Conservation (phyloP, 164 flowering plant species). For the Vitis labrusca region DNA sequence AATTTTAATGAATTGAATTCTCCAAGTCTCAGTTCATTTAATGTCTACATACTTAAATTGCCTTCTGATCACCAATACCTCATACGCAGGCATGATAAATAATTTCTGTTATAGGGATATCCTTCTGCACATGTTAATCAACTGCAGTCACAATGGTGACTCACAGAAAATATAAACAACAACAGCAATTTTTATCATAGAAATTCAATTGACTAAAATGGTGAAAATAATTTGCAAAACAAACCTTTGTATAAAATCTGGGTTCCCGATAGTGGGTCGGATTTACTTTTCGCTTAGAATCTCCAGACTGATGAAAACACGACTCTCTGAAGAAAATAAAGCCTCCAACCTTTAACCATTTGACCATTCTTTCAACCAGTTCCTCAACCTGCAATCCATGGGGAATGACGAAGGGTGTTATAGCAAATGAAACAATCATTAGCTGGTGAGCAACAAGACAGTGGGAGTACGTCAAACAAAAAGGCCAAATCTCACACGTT, state of each 20-base stretch:
- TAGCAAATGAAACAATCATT: background rate
- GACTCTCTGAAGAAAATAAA: constrained; percentile 91
- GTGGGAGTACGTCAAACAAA: no score
- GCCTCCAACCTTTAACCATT: constrained; percentile 94
- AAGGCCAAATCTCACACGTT: background rate
- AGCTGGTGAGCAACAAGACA: background rate
- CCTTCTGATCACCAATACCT: background rate
- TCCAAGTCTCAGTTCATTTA: no score
- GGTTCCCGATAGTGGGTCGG: constrained; percentile 96
- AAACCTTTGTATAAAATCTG: constrained; percentile 88
- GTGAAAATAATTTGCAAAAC: background rate
- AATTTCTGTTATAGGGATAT: background rate
- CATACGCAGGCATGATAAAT: background rate
- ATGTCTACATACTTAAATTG: background rate
- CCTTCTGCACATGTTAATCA: background rate
- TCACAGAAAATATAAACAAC: background rate
- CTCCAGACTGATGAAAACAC: constrained; percentile 94
- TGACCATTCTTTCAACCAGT: constrained; percentile 68
- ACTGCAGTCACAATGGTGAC: background rate
- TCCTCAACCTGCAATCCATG: constrained; percentile 58
- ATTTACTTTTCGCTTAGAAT: constrained; percentile 67
- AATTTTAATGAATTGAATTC: no score
- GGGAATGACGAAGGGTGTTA: background rate
- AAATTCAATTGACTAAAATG: background rate
- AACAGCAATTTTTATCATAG: background rate